phyloP scores from a whole-genome alignment of 2,329 filamentous ascomycete genomes.

The Diaporthe destruens region DNA sequence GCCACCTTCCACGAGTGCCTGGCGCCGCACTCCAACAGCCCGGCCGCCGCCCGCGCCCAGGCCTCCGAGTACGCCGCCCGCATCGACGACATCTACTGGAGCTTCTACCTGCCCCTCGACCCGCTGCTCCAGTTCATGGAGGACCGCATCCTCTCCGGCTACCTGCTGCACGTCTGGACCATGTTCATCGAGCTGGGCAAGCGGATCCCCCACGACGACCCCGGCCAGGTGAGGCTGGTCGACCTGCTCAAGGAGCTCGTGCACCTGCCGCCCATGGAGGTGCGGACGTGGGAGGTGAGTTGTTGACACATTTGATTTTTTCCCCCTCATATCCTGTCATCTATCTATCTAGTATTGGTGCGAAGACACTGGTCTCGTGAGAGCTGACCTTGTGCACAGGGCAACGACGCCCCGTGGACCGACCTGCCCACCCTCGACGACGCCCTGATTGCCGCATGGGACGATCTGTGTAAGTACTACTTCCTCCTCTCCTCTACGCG shows the following conservation, averaged over 20 bases:
- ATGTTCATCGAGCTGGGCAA: conserved; percentile 42
- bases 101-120: conserved; percentile 40
- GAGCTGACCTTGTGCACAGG: conserved; percentile 26
- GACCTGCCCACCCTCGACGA: conserved; percentile 41
- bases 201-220: conserved; percentile 38
- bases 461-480: conserved; percentile 36
- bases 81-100: conserved; percentile 42
- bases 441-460: conserved; percentile 39
- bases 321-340: neutral
- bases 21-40: neutral
- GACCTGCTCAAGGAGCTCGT: conserved; percentile 39
- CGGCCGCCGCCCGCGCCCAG: neutral
- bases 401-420: conserved; percentile 41
- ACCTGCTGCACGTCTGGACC: conserved; percentile 41
- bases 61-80: conserved; percentile 38
- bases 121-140: conserved; percentile 38
- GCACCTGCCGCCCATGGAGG: conserved; percentile 40
- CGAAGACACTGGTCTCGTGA: conserved; percentile 14
- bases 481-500: too few species aligned
- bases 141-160: conserved; percentile 39
- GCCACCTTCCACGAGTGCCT: conserved; percentile 40
- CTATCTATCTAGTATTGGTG: neutral
- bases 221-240: conserved; percentile 39
- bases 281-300: conserved; percentile 41
- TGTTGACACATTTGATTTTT: neutral